These are phyloP conservation scores for Phytophthora brassicae DNA, from an alignment of 352 stramenopile species.

Conservation along the genomic window DNA sequence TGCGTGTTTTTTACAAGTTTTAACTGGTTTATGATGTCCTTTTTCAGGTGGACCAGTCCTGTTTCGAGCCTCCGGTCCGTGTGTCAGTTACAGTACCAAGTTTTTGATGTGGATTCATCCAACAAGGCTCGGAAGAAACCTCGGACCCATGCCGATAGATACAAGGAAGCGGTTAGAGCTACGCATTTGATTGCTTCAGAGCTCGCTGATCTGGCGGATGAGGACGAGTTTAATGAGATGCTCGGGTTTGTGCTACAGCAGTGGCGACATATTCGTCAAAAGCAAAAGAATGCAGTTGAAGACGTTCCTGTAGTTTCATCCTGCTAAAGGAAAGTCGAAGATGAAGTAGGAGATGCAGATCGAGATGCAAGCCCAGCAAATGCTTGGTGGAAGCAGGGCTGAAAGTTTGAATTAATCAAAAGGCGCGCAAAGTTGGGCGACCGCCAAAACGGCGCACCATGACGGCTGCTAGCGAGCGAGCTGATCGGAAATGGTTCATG, in stretches of 20 bases:
- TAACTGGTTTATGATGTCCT: background rate
- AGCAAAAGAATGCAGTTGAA: too few species aligned
- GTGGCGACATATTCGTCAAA: background rate
- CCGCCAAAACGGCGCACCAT: background rate
- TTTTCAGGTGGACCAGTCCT: background rate
- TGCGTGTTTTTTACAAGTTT: background rate
- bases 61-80: background rate
- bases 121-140: background rate
- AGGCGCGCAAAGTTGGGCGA: background rate
- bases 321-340: background rate
- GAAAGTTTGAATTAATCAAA: too few species aligned
- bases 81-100: background rate
- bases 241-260: background rate
- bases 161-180: background rate
- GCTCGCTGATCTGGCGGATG: background rate
- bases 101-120: background rate
- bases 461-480: background rate
- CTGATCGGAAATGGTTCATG: constrained; percentile 7
- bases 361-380: too few species aligned
- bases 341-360: background rate
- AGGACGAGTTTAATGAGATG: background rate
- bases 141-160: background rate
- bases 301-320: too few species aligned
- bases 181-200: background rate
- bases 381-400: too few species aligned